Evolutionary conservation across 306 rosid species (phyloP).

Genomic region (Abrus pulchellus): DNA sequence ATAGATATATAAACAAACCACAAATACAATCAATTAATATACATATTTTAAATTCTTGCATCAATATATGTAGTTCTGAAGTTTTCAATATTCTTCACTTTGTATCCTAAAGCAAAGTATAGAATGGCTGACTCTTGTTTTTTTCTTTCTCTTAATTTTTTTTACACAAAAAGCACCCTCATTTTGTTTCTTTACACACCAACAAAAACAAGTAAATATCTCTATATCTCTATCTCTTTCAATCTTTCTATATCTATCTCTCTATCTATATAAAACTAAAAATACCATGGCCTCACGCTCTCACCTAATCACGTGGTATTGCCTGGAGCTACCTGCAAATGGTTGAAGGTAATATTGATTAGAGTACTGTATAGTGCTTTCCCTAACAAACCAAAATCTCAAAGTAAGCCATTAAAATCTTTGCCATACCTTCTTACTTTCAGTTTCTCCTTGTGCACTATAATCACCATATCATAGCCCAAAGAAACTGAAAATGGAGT

Average conservation of each 20-base stretch:
- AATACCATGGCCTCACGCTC: constrained; percentile 43
- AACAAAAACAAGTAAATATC: constrained; percentile 31
- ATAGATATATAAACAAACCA: neutral
- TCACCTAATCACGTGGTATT: constrained; percentile 26
- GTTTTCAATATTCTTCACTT: neutral
- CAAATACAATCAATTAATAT: constrained; percentile 2
- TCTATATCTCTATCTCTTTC: constrained; percentile 10
- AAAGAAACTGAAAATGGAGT: neutral
- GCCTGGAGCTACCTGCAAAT: constrained; percentile 30
- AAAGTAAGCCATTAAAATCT: constrained; percentile 35
- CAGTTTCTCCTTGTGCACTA: constrained; percentile 4
- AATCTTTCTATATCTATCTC: neutral
- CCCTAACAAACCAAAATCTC: constrained; percentile 47
- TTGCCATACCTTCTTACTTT: constrained; percentile 4
- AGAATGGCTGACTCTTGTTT: constrained; percentile 15
- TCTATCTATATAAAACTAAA: constrained; percentile 26
- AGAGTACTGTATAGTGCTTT: constrained; percentile 18
- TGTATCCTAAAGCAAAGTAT: constrained; percentile 31
- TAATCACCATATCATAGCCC: constrained; percentile 9
- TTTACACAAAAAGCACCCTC: constrained; percentile 49
- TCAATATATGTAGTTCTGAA: constrained; percentile 34
- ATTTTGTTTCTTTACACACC: constrained; percentile 45
- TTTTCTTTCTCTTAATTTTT: constrained; percentile 4
- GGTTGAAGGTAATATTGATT: constrained; percentile 39
- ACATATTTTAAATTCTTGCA: constrained; percentile 20